Evolutionary conservation across 2,329 filamentous ascomycete species (phyloP), one percentile per base, ranked within the genome.

Genomic region (Cadophora sp.): DNA sequence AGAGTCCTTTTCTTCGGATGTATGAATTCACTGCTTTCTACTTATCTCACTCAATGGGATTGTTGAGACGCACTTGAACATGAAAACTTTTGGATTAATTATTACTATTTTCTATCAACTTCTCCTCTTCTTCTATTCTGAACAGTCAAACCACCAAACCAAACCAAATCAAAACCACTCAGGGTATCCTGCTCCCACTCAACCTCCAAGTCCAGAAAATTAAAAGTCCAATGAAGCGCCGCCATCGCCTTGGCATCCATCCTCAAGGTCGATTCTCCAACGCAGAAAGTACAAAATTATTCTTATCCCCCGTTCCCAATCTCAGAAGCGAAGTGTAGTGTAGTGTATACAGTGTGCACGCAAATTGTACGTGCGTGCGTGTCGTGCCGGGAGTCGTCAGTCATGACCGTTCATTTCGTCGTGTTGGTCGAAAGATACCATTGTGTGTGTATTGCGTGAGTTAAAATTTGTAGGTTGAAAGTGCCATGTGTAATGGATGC

Each of bases 381-480:
- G 19, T 43, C 40, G 40, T 43, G 14, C 5, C 31, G 56, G 43
- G 27, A 58, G 22, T 59, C 56, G 34, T 59, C 34, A 27, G 12
- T 43, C 53, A 37, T 37, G 19, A 34, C 5, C 31, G 11, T 37
- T 40, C 56, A 59, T 59, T 59, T 26, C 56, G 56, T 59, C 56
- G 34, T 59, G 56, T 59, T 59, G 56, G 56, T 40, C 56, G 56
- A 59, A 58, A 43, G 12, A 19, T 59, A 34, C 56, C 56, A 40
- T 7, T 48, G 43, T 48, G 43, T 46, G 31, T 43, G 55, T 26
- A 3, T 26, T 27, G 14, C 22, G 16, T 22, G 34, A 59, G 26
- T 43, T 40, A 26, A 26, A 14, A 26, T 14, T 43, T 59, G 56
- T 59, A 24, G 19, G 43, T 48, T 4, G 22, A n/a, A 43, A 43